A percentile compares a stretch with the other conserved stretches of the same genome.
Conservation (phyloP, 2,329 filamentous ascomycete genomes). For the Colletotrichum chrysophilum region DNA sequence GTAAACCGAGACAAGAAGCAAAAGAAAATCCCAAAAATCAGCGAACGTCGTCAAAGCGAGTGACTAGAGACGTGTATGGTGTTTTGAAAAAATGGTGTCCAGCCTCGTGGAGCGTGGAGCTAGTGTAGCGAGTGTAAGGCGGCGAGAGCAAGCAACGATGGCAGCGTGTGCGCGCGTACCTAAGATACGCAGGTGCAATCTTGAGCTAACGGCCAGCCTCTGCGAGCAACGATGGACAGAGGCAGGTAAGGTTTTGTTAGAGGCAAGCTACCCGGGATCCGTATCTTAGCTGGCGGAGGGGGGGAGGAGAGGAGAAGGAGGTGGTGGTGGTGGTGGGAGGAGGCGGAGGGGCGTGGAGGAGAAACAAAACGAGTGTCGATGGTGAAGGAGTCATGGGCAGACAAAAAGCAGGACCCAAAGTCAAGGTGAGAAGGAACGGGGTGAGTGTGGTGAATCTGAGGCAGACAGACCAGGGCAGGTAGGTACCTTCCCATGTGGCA, state of each 20-base stretch:
- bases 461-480: not conserved
- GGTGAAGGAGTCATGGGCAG: not conserved
- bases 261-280: not conserved
- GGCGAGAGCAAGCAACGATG: not conserved
- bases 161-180: not conserved
- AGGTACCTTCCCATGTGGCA: not conserved
- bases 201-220: not conserved
- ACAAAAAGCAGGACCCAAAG: not conserved
- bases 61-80: not conserved
- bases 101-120: not conserved
- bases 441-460: not conserved
- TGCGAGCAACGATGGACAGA: not conserved
- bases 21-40: not conserved
- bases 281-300: not conserved
- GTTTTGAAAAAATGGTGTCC: not conserved
- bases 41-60: conserved; percentile 3
- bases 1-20: not conserved
- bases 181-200: not conserved
- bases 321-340: not conserved
- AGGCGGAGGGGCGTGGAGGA: not conserved
- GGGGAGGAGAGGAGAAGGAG: not conserved
- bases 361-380: not conserved
- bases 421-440: not conserved
- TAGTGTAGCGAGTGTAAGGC: not conserved
- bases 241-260: not conserved